Percentiles rank a stretch among this genome's conserved stretches.
These are phyloP conservation scores for Aspergillus brasiliensis DNA, from an alignment of 2,329 filamentous ascomycete species.

Conservation along the genomic window DNA sequence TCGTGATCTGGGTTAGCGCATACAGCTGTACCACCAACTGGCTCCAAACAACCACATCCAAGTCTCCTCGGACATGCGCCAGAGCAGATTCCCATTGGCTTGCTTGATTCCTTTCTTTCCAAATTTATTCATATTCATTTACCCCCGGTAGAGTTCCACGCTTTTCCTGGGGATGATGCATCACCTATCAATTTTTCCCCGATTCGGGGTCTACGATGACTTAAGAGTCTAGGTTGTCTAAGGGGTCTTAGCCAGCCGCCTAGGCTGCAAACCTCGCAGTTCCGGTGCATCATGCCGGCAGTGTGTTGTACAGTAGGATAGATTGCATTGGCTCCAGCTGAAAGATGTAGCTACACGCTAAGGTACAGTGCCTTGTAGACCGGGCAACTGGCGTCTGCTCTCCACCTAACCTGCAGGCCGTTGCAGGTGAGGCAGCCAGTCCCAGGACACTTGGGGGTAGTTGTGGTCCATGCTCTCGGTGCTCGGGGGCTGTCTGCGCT, in stretches of 20 bases:
- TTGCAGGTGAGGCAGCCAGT: conserved; percentile 28
- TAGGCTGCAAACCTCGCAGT: conserved; percentile 13
- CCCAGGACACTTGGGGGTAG: conserved; percentile 17
- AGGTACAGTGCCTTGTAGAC: conserved; percentile 11
- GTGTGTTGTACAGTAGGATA: conserved; percentile 3
- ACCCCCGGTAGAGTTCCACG: neutral
- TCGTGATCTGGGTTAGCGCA: neutral
- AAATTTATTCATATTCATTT: neutral
- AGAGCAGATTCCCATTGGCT: neutral
- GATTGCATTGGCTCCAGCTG: conserved; percentile 4
- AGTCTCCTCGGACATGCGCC: conserved; percentile 4
- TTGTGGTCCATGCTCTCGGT: conserved; percentile 18
- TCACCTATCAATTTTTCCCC: neutral
- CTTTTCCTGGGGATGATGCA: neutral
- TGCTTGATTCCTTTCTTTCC: neutral
- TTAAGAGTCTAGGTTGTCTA: conserved; percentile 10
- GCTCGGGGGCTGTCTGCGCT: neutral
- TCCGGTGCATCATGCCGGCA: conserved; percentile 13
- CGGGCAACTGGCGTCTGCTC: conserved; percentile 9
- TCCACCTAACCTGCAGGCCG: conserved; percentile 14
- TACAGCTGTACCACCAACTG: conserved; percentile 22
- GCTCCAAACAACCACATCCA: conserved; percentile 25
- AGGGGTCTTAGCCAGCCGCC: conserved; percentile 9
- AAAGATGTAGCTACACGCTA: conserved; percentile 1
- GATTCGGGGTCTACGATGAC: neutral